Base-by-base conservation (phyloP, 2,329 filamentous ascomycete genomes). In the Fusarium praegraminearum region DNA sequence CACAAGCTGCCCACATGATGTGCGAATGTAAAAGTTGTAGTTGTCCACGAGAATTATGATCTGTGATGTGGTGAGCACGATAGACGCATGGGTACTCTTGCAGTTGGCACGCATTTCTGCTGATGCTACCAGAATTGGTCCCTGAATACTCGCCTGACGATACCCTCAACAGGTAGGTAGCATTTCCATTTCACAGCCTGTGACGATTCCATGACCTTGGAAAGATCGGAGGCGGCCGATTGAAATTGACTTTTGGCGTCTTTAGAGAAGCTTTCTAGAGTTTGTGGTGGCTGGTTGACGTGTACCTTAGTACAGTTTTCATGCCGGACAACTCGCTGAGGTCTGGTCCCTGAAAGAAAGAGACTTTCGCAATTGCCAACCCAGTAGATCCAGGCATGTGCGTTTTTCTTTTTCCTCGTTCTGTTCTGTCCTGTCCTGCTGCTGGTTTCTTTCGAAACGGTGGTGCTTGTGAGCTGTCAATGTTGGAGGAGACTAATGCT, bases 191-290 rank as follows among this genome's bases (percentile, higher is more conserved):
- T 22, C 26, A 15, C 33, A 10, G 9, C 24, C 41, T 45, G 24
- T 40, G 51, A 36, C 54, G 38, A 57, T 46, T 46, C 13, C 28
- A 46, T 46, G n/a, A 30, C 12, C n/a, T 41, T 28, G 11, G 18
- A 52, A 26, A 41, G 18, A 56, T 63, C 61, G 61, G 45, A 26
- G 66, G 41, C 46, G 47, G 51, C 65, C 53, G 60, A 49, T 69
- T 69, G 47, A 60, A 62, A 69, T 69, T 70, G 67, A 56, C 62
- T 69, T 69, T 70, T 52, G 58, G 49, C 33, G 46, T 53, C 45
- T 18, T 51, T 41, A 18, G 51, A 57, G 57, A 63, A 57, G 51
- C 18, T 40, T 67, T 67, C 50, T 58, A 47, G 51, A 40, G 43
- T 57, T 36, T 30, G 35, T 32, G 38, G 65, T 69, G 52, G 61